Conservation (phyloP, 1,284 basidiomycete genomes). For the Anthracocystis panici-leucophaei region DNA sequence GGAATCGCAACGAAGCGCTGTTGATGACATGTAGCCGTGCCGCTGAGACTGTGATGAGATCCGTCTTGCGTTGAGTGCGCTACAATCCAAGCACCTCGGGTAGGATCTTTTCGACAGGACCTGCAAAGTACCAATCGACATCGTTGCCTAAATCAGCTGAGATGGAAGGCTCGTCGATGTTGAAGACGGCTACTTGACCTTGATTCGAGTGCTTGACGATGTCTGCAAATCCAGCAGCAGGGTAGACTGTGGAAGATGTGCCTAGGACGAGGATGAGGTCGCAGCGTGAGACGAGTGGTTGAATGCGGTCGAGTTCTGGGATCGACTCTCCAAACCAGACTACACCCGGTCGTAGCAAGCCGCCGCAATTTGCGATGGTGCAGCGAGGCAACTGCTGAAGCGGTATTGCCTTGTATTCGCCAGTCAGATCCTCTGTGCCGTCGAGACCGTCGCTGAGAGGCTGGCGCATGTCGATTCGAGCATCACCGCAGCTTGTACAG, state of each 20-base stretch:
- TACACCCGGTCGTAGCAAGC: slow-evolving; percentile 75
- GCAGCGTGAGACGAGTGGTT: slow-evolving; percentile 72
- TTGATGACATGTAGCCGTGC: too few relatives aligned
- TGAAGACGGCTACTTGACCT: slow-evolving; percentile 76
- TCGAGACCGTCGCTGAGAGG: slow-evolving; percentile 74
- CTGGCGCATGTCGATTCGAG: slow-evolving; percentile 71
- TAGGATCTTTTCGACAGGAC: slow-evolving; percentile 34
- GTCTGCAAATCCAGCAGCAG: slow-evolving; percentile 72
- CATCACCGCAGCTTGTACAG: slow-evolving; percentile 74
- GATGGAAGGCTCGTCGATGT: slow-evolving; percentile 71
- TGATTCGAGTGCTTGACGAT: slow-evolving; percentile 69
- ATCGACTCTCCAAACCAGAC: slow-evolving; percentile 77
- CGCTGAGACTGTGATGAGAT: neutral
- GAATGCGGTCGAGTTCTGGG: slow-evolving; percentile 69
- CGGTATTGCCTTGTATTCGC: slow-evolving; percentile 69
- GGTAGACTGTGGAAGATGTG: slow-evolving; percentile 75
- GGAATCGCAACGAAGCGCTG: neutral
- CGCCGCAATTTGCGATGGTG: slow-evolving; percentile 69
- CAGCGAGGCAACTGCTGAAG: slow-evolving; percentile 74
- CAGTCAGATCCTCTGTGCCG: slow-evolving; percentile 73
- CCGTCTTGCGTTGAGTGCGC: neutral
- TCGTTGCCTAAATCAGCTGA: neutral
- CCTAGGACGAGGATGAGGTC: slow-evolving; percentile 77
- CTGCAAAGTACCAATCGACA: slow-evolving; percentile 40
- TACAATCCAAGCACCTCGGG: slow-evolving; percentile 19